Percentiles rank a stretch among this genome's conserved stretches.
Evolutionary conservation across 495 filamentous ascomycete genomes (phyloP).

Genomic region (Penicillium waksmanii): DNA sequence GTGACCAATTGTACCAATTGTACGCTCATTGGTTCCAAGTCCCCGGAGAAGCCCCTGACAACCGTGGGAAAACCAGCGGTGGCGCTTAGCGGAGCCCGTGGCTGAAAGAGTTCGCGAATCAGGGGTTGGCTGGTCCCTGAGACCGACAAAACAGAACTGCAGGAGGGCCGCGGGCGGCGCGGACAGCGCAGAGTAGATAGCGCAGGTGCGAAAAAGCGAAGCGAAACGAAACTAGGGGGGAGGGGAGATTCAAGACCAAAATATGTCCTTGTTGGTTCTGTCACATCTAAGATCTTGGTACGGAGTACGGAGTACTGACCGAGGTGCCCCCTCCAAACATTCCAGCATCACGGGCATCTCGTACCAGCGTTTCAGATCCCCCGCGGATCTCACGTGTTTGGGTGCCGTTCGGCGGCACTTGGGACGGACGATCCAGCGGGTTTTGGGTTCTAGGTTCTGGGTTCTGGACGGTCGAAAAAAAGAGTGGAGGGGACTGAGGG

Average conservation of each 20-base stretch:
- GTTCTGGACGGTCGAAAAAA: constrained; percentile 11
- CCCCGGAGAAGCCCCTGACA: constrained; percentile 25
- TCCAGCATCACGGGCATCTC: constrained; percentile 9
- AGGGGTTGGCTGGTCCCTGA: constrained; percentile 20
- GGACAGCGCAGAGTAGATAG: not conserved
- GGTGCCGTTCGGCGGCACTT: constrained; percentile 32
- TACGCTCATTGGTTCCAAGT: constrained; percentile 24
- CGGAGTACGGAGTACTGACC: too few relatives aligned
- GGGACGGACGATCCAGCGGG: constrained; percentile 21
- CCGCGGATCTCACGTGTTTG: constrained; percentile 35
- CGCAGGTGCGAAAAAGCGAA: not conserved
- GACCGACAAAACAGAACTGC: not conserved
- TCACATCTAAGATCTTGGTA: constrained; percentile 2
- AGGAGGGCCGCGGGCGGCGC: constrained; percentile 4
- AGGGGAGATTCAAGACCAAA: not conserved
- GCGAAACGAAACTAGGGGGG: not conserved
- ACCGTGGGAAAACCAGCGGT: constrained; percentile 26
- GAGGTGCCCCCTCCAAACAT: not conserved
- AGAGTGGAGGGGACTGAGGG: not conserved
- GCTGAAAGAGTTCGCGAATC: constrained; percentile 24
- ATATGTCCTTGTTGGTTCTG: not conserved
- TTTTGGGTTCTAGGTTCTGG: not conserved
- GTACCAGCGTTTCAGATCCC: constrained; percentile 31
- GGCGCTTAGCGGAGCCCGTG: constrained; percentile 24
- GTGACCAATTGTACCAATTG: constrained; percentile 9